phyloP scores from a whole-genome alignment of 2,329 filamentous ascomycete species.

The Rhynchosporium secalis region DNA sequence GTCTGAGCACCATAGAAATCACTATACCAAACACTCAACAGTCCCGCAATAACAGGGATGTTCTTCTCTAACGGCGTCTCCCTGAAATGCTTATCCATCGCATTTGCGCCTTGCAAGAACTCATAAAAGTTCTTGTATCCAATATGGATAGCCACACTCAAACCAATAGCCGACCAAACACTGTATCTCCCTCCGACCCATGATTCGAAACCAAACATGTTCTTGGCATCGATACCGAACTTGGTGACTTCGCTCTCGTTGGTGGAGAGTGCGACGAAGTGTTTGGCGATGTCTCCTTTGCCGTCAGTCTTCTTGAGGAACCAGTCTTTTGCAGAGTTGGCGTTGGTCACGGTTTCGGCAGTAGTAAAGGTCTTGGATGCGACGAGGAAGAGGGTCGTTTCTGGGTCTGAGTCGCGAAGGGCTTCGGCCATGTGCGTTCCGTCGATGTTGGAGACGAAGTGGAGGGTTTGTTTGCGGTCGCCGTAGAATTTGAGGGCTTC shows the following conservation, averaged over 20 bases:
- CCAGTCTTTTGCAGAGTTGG: slow-evolving; percentile 95
- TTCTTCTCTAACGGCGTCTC: slow-evolving; percentile 89
- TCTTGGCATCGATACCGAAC: slow-evolving; percentile 97
- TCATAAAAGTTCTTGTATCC: slow-evolving; percentile 97
- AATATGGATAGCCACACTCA: slow-evolving; percentile 92
- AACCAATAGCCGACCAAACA: slow-evolving; percentile 96
- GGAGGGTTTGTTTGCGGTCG: slow-evolving; percentile 79
- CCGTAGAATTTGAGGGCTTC: slow-evolving; percentile 96
- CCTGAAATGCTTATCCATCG: slow-evolving; percentile 98
- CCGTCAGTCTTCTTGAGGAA: slow-evolving; percentile 79
- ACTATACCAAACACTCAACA: slow-evolving; percentile 97
- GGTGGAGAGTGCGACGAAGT: slow-evolving; percentile 97
- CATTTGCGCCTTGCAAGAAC: slow-evolving; percentile 91
- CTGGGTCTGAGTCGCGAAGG: slow-evolving; percentile 82
- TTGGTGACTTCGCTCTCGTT: slow-evolving; percentile 95
- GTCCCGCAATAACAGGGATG: slow-evolving; percentile 87
- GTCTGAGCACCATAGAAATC: slow-evolving; percentile 99
- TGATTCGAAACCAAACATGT: slow-evolving; percentile 99
- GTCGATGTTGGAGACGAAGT: slow-evolving; percentile 99
- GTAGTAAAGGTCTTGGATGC: slow-evolving; percentile 99
- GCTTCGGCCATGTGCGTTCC: slow-evolving; percentile 97
- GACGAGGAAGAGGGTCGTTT: slow-evolving; percentile 98
- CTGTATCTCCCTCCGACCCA: slow-evolving; percentile 99
- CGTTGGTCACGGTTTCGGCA: slow-evolving; percentile 94
- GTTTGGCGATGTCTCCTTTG: slow-evolving; percentile 91